A percentile compares a stretch with the other conserved stretches of the same genome.
These are phyloP conservation scores for Homolaphlyctis polyrhiza DNA, from an alignment of 371 early-diverging fungal genomes.

Conservation along the genomic window DNA sequence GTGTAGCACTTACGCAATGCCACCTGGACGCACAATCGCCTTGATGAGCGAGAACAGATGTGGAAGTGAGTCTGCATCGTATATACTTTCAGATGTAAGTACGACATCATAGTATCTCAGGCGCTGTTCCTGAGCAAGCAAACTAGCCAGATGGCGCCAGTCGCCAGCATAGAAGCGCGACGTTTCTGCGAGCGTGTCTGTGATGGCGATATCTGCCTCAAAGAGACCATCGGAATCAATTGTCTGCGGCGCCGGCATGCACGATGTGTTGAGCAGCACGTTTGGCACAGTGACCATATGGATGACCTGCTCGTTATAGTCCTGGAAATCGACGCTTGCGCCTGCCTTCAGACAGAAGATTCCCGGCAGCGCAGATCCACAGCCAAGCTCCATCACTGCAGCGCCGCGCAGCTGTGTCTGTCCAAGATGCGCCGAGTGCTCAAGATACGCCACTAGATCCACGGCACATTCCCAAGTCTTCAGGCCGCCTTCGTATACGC, in stretches of 20 bases:
- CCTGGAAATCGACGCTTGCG: conserved; percentile 78
- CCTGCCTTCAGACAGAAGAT: conserved; percentile 60
- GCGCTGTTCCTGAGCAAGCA: not conserved
- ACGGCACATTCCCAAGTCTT: conserved; percentile 95
- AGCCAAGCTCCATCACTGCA: conserved; percentile 66
- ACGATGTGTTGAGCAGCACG: conserved; percentile 69
- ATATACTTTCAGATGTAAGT: conserved; percentile 92
- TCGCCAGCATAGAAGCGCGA: conserved; percentile 20
- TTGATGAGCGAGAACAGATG: conserved; percentile 62
- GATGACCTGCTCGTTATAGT: conserved; percentile 87
- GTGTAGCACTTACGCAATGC: conserved; percentile 58
- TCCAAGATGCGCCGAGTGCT: not conserved
- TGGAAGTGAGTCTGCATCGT: conserved; percentile 55
- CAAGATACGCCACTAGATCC: conserved; percentile 65
- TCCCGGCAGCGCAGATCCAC: conserved; percentile 85
- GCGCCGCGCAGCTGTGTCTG: not conserved
- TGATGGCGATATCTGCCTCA: conserved; percentile 28
- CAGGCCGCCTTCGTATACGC: conserved; percentile 91
- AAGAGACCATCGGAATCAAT: conserved; percentile 40
- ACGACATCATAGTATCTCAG: conserved; percentile 68
- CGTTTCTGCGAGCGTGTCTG: not conserved
- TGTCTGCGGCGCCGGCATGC: conserved; percentile 40
- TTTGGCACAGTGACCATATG: conserved; percentile 86
- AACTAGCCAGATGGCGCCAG: conserved; percentile 12
- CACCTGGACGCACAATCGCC: conserved; percentile 54